phyloP scores from a whole-genome alignment of 805 yeast species.

The Yamadazyma nakazawae region DNA sequence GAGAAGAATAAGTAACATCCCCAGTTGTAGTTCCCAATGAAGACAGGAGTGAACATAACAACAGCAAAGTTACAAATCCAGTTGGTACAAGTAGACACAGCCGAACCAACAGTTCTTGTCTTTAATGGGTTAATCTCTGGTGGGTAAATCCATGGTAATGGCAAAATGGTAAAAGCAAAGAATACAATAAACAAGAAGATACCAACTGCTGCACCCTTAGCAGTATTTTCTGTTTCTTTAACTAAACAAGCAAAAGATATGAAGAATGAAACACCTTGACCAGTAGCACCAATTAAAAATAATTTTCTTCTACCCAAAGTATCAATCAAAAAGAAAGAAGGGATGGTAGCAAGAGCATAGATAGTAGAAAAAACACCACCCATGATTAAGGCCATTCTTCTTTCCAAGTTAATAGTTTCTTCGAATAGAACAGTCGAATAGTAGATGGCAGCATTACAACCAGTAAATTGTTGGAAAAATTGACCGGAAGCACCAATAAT shows the following conservation, averaged over 20 bases:
- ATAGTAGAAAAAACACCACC: slow-evolving; percentile 64
- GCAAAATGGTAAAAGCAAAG: slow-evolving; percentile 42
- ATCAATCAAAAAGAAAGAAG: slow-evolving; percentile 42
- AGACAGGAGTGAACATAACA: slow-evolving; percentile 45
- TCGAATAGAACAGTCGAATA: slow-evolving; percentile 83
- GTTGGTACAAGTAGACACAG: slow-evolving; percentile 43
- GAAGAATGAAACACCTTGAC: slow-evolving; percentile 37
- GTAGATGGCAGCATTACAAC: slow-evolving; percentile 87
- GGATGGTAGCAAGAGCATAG: slow-evolving; percentile 50
- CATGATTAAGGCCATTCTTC: slow-evolving; percentile 54
- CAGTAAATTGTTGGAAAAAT: slow-evolving; percentile 86
- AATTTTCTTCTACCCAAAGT: slow-evolving; percentile 43
- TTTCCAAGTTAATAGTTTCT: slow-evolving; percentile 49
- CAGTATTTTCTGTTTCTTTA: slow-evolving; percentile 25
- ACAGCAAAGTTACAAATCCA: slow-evolving; percentile 44
- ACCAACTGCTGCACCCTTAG: slow-evolving; percentile 45
- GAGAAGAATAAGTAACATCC: slow-evolving; percentile 42
- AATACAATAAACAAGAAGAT: slow-evolving; percentile 40
- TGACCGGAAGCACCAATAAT: slow-evolving; percentile 68
- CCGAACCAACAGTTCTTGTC: slow-evolving; percentile 43
- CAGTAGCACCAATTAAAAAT: slow-evolving; percentile 39
- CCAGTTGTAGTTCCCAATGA: slow-evolving; percentile 36
- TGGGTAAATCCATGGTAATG: slow-evolving; percentile 46
- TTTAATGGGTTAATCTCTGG: slow-evolving; percentile 46
- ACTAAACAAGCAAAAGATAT: slow-evolving; percentile 41